These are phyloP conservation scores for Cyberlindnera mycetangii DNA, from an alignment of 805 yeast species.

Conservation along the genomic window DNA sequence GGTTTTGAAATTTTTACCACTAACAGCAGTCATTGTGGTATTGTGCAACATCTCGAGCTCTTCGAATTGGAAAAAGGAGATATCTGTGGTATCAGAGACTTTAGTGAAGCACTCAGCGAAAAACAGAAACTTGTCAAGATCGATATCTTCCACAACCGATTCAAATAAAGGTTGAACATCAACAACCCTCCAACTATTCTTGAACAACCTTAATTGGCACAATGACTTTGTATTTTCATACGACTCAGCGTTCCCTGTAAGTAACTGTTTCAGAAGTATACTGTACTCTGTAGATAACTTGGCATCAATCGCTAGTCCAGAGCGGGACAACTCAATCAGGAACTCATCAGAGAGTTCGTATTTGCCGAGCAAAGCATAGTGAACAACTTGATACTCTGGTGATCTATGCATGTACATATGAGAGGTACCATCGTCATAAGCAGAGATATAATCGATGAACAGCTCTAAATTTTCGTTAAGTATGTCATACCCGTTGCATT, in stretches of 20 bases:
- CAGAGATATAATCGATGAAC: constrained; percentile 36
- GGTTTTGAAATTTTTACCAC: constrained; percentile 23
- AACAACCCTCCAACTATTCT: constrained; percentile 28
- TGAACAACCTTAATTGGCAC: constrained; percentile 25
- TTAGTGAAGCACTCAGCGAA: constrained; percentile 26
- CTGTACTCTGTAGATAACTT: constrained; percentile 20
- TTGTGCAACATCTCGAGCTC: constrained; percentile 15
- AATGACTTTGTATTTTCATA: constrained; percentile 23
- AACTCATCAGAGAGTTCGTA: constrained; percentile 18
- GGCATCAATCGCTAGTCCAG: constrained; percentile 14
- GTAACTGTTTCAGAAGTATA: constrained; percentile 27
- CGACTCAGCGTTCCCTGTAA: constrained; percentile 18
- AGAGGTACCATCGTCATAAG: constrained; percentile 15
- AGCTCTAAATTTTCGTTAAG: constrained; percentile 36
- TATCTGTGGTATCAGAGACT: constrained; percentile 15
- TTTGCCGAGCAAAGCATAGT: constrained; percentile 25
- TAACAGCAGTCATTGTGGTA: background rate
- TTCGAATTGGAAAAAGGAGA: constrained; percentile 12
- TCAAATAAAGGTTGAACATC: constrained; percentile 18
- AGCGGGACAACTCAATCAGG: constrained; percentile 29
- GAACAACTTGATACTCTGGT: constrained; percentile 26
- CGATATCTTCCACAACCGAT: constrained; percentile 20
- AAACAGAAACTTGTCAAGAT: constrained; percentile 29
- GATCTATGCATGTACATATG: constrained; percentile 6
- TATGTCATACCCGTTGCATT: constrained; percentile 32